Percentiles rank a stretch among this genome's conserved stretches.
Conservation (phyloP, 2,329 filamentous ascomycete species). For the Xylariaceae sp. region DNA sequence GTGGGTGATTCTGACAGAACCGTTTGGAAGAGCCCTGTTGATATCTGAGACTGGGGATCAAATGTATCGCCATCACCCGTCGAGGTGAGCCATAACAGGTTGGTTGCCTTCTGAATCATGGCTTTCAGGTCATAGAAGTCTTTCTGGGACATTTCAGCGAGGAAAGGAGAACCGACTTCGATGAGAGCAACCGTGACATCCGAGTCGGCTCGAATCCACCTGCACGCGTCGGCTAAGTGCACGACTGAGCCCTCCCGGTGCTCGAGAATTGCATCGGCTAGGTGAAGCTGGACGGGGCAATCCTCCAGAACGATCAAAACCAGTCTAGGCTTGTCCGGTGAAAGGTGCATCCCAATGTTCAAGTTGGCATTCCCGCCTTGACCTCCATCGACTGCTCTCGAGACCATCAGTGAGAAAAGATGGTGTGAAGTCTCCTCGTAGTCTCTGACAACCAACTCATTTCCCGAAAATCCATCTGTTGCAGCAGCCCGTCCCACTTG, state of each 20-base stretch:
- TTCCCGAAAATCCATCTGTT: slow-evolving; percentile 7
- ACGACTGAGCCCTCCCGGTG: too few species aligned
- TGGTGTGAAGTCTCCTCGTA: not conserved
- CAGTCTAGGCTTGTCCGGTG: not conserved
- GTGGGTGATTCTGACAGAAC: not conserved
- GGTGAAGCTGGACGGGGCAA: not conserved
- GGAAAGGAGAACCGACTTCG: not conserved
- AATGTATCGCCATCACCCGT: not conserved
- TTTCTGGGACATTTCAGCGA: not conserved
- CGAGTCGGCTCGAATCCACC: too few species aligned
- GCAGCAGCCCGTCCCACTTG: slow-evolving; percentile 4
- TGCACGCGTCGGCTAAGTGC: too few species aligned
- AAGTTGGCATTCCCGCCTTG: not conserved
- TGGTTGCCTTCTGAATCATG: not conserved
- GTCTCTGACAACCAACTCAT: slow-evolving; percentile 7
- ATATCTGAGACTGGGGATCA: not conserved
- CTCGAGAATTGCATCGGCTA: not conserved
- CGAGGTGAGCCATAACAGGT: slow-evolving; percentile 7
- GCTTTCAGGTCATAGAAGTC: not conserved
- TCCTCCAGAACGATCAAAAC: too few species aligned
- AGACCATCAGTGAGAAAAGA: not conserved
- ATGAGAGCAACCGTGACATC: not conserved
- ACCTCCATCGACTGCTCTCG: not conserved
- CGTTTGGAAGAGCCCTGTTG: not conserved
- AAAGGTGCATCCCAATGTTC: not conserved